A percentile compares a stretch with the other conserved stretches of the same genome.
Conservation (phyloP, 2,329 filamentous ascomycete genomes). For the Cytospora piceae region DNA sequence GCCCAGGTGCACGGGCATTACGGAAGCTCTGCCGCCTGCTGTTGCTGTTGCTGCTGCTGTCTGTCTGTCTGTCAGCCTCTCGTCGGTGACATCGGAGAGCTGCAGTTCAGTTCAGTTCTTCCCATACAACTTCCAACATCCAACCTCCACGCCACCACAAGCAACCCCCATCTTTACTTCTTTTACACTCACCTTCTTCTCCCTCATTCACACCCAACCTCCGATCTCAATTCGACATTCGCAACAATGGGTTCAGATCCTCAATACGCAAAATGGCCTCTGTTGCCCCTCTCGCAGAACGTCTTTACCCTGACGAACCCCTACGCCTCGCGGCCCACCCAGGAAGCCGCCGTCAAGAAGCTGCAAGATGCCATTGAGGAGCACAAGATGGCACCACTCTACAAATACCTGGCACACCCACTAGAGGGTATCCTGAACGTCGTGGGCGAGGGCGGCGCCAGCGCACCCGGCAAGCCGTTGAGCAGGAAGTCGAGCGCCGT, state of each 20-base stretch:
- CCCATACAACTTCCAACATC: conserved; percentile 19
- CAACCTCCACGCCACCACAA: neutral
- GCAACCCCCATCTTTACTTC: neutral
- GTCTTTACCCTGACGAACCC: conserved; percentile 87
- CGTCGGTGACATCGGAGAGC: conserved; percentile 25
- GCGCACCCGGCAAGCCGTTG: conserved; percentile 58
- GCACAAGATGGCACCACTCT: conserved; percentile 86
- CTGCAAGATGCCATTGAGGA: conserved; percentile 82
- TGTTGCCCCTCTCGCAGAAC: conserved; percentile 80
- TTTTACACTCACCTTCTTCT: neutral
- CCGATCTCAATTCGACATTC: conserved; percentile 22
- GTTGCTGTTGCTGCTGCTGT: neutral
- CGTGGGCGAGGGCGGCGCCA: conserved; percentile 65
- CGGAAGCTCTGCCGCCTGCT: conserved; percentile 29
- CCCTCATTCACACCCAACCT: neutral
- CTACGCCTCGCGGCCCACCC: conserved; percentile 66
- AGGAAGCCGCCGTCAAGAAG: conserved; percentile 72
- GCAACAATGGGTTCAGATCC: conserved; percentile 75
- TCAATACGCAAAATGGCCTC: conserved; percentile 83
- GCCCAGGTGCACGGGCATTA: conserved; percentile 19
- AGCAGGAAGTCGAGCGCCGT: conserved; percentile 71
- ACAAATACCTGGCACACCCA: conserved; percentile 82
- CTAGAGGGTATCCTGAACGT: conserved; percentile 80
- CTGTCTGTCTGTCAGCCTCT: conserved; percentile 6
- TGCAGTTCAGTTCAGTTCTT: conserved; percentile 5